Evolutionary conservation across 768 basidiomycete genomes (phyloP).

Genomic region (Kwoniella dendrophila): DNA sequence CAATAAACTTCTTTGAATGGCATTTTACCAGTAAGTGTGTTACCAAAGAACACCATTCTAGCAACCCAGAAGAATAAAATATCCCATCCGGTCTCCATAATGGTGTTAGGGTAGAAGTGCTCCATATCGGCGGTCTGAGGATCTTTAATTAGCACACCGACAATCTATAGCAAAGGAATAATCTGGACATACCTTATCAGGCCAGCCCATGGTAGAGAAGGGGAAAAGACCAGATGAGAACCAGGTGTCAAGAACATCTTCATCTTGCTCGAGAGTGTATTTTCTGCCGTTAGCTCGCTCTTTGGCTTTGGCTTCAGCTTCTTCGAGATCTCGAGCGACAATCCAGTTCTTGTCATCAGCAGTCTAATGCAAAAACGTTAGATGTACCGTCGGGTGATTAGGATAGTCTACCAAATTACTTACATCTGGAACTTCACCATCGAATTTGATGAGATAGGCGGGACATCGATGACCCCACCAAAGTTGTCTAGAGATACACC

Average conservation of each 20-base stretch:
- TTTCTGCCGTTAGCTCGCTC: conserved; percentile 66
- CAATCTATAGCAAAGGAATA: conserved; percentile 2
- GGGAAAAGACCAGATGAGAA: conserved; percentile 98
- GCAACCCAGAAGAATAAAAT: conserved; percentile 99
- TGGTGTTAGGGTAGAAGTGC: conserved; percentile 81
- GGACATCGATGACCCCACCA: conserved; percentile 99
- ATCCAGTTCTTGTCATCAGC: conserved; percentile 85
- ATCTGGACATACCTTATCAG: conserved; percentile 68
- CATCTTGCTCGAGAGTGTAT: conserved; percentile 86
- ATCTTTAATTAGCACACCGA: conserved; percentile 12
- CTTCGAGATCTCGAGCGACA: conserved; percentile 82
- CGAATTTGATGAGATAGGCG: conserved; percentile 86
- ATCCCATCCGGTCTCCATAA: conserved; percentile 98
- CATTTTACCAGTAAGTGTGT: conserved; percentile 82
- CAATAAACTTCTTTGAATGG: conserved; percentile 96
- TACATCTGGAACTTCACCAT: conserved; percentile 68
- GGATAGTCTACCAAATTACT: conserved; percentile 53
- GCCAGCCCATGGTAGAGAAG: conserved; percentile 97
- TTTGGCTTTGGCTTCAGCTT: conserved; percentile 69
- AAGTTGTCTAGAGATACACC: conserved; percentile 97
- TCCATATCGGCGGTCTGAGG: conserved; percentile 72
- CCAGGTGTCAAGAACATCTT: conserved; percentile 98
- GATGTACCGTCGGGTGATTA: background rate
- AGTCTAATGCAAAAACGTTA: conserved; percentile 55
- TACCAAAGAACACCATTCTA: conserved; percentile 92